Evolutionary conservation across 2,329 filamentous ascomycete genomes (phyloP), one percentile per base, ranked within the genome.

Genomic region (Aspergillus sp.): DNA sequence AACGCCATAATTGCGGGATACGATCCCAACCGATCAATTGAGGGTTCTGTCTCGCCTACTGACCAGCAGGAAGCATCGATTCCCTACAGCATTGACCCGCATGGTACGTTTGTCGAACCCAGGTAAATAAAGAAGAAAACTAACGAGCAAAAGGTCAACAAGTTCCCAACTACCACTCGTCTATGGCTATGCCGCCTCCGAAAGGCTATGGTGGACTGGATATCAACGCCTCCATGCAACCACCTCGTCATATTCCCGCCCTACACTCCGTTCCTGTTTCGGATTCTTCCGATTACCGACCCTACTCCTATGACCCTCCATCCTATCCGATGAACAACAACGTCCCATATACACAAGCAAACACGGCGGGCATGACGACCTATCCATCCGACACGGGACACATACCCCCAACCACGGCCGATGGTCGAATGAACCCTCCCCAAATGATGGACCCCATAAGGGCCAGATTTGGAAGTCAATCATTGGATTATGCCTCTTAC

Each of bases 1-100:
- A 55, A 54, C 39, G 52, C 54, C 22, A 60, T 65, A 56, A 51
- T 62, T n/a, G 42, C 60, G 22, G 53, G 53, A 3, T 66, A 66
- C 44, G 60, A 64, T 19, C 57, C 60, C 20, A 57, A 55, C 13
- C 62, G 62, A 7, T 46, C 56, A 10, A 50, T 67, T 30, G 64
- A 67, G 22, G 59, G 60, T 27, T 66, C 65, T 2, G 62, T 66
- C 9, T 67, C 64, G 5, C 65, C 62, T n/a, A 63, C 59, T 4
- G 61, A 61, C 13, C 60, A 61, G 10, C 54, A 60, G 9, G 56
- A 57, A 2, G 48, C 55, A 15, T 53, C 54, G n/a, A 53, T 65
- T 27, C 32, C 53, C 27, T 66, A 67, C 27, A 53, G 57, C 39
- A 58, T 65, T 41, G 58, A 62, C 25, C 55, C 46, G 37, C 53